These are phyloP conservation scores for Alternaria sp. DNA, from an alignment of 2,329 filamentous ascomycete genomes.

Conservation along the genomic window DNA sequence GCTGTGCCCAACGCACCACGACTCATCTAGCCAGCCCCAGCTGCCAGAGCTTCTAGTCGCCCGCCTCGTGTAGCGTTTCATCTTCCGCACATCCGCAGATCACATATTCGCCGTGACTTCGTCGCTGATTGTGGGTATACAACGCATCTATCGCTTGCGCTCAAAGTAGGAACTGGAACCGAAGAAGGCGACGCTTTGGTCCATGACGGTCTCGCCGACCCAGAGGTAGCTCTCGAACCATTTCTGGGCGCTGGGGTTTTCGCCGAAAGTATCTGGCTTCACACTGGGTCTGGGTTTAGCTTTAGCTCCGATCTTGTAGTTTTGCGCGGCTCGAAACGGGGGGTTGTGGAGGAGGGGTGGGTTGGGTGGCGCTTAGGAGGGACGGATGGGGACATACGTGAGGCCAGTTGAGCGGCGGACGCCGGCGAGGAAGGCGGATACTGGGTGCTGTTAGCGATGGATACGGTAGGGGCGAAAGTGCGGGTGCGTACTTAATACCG, in stretches of 20 bases:
- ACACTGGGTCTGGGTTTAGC: conserved; percentile 70
- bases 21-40: neutral
- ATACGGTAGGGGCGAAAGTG: neutral
- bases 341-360: conserved; percentile 5
- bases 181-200: conserved; percentile 91
- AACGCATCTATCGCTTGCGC: conserved; percentile 65
- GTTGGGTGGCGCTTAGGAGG: neutral
- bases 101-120: neutral
- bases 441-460: conserved; percentile 53
- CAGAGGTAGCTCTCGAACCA: conserved; percentile 95
- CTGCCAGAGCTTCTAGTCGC: neutral
- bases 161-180: conserved; percentile 90
- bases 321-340: neutral
- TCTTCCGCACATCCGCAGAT: neutral
- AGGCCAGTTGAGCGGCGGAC: conserved; percentile 97
- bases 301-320: conserved; percentile 19
- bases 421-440: conserved; percentile 94
- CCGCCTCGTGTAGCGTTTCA: neutral
- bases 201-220: conserved; percentile 97
- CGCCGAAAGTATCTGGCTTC: conserved; percentile 82
- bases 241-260: conserved; percentile 80
- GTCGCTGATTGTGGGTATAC: neutral
- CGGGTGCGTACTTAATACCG: conserved; percentile 75
- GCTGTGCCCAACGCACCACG: neutral
- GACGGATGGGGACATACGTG: conserved; percentile 71